Evolutionary conservation across 257 asterid species (phyloP).

Genomic region (Gentiana dahurica): DNA sequence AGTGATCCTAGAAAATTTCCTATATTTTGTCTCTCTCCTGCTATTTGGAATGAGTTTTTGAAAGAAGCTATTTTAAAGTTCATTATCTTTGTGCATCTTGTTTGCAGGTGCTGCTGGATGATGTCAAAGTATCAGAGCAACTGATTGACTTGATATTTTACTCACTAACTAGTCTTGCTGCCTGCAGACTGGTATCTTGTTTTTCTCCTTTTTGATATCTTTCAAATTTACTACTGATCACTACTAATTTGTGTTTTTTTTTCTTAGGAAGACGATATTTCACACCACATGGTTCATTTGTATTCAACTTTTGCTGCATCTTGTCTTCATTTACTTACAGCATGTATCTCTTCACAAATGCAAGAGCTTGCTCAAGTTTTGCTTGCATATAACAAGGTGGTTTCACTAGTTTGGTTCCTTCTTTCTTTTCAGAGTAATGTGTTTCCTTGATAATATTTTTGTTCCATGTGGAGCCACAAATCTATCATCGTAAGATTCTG

Average conservation of each 20-base stretch:
- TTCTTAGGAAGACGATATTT: slow-evolving; percentile 39
- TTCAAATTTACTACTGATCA: slow-evolving; percentile 7
- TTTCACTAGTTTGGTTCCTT: not conserved
- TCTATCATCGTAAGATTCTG: too few relatives aligned
- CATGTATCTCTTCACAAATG: slow-evolving; percentile 70
- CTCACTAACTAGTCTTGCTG: slow-evolving; percentile 58
- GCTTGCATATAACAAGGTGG: slow-evolving; percentile 71
- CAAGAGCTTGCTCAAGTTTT: slow-evolving; percentile 91
- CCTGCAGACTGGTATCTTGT: slow-evolving; percentile 56
- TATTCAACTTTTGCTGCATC: slow-evolving; percentile 93
- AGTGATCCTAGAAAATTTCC: not conserved
- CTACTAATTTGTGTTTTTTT: slow-evolving; percentile 12
- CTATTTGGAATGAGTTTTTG: not conserved
- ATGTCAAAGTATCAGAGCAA: slow-evolving; percentile 77
- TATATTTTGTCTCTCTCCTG: not conserved
- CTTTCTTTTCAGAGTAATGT: slow-evolving; percentile 2
- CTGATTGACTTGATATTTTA: slow-evolving; percentile 76
- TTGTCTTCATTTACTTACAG: slow-evolving; percentile 63
- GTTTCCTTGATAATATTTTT: too few relatives aligned
- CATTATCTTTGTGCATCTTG: not conserved
- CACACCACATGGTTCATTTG: slow-evolving; percentile 68
- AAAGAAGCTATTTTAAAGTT: not conserved
- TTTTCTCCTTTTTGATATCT: slow-evolving; percentile 9
- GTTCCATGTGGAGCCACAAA: too few relatives aligned
- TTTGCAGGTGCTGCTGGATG: slow-evolving; percentile 77